Percentiles rank a stretch among this genome's conserved stretches.
These are phyloP conservation scores for Malus sieversii DNA, from an alignment of 306 rosid genomes.

Conservation along the genomic window DNA sequence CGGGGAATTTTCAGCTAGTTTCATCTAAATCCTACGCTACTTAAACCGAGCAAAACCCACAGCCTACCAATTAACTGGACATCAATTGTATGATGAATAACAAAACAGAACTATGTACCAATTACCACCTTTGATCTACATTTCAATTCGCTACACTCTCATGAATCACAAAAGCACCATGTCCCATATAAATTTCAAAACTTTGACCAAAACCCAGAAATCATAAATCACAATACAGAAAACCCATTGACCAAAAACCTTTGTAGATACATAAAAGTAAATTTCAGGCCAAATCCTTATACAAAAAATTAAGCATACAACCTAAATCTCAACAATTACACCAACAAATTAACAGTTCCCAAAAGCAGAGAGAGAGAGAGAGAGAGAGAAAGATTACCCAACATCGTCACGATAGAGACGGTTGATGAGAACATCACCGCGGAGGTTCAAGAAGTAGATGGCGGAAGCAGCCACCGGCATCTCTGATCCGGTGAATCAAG, in stretches of 20 bases:
- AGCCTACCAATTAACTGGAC: background rate
- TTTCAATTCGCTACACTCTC: background rate
- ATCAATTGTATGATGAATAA: background rate
- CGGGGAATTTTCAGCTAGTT: background rate
- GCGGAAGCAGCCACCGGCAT: conserved; percentile 99
- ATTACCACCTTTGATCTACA: background rate
- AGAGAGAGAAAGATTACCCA: conserved; percentile 40
- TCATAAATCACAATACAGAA: background rate
- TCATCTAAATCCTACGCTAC: background rate
- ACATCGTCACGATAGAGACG: conserved; percentile 98
- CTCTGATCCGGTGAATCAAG: conserved; percentile 48
- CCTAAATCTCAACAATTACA: background rate
- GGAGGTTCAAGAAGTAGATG: conserved; percentile 77
- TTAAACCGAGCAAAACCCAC: background rate
- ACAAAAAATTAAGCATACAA: background rate
- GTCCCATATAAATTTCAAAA: background rate
- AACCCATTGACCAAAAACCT: conserved; percentile 1
- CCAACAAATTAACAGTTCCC: background rate
- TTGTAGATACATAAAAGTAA: background rate
- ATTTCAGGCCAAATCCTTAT: background rate
- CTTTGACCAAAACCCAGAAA: background rate
- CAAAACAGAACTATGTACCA: background rate
- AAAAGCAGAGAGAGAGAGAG: background rate
- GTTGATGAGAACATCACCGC: conserved; percentile 93
- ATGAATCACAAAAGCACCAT: background rate